Conservation (phyloP, 1,139 yeast genomes). For the Pichia kudriavzevii region DNA sequence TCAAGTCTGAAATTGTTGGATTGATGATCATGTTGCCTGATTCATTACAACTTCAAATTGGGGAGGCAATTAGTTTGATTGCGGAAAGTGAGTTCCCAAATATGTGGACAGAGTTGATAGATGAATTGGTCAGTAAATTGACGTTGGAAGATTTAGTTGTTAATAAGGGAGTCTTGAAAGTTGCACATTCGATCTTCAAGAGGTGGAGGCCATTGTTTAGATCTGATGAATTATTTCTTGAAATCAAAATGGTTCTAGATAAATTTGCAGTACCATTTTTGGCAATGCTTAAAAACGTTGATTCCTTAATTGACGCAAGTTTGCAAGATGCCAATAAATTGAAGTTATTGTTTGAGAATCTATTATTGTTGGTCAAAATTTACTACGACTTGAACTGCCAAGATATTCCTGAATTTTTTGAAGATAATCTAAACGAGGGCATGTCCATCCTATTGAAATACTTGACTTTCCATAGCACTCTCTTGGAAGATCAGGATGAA, state of each 20-base stretch:
- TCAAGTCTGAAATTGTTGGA: conserved; percentile 71
- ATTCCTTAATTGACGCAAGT: conserved; percentile 50
- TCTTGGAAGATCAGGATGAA: conserved; percentile 49
- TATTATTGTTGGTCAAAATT: conserved; percentile 65
- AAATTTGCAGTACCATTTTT: conserved; percentile 82
- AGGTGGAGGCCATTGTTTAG: conserved; percentile 95
- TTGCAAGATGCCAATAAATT: conserved; percentile 40
- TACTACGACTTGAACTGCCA: conserved; percentile 94
- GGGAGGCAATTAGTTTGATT: conserved; percentile 85
- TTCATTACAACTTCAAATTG: conserved; percentile 77
- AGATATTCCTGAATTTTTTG: conserved; percentile 96
- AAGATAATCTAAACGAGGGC: conserved; percentile 73
- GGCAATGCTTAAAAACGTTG: conserved; percentile 57
- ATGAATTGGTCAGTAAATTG: conserved; percentile 63
- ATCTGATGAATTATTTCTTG: conserved; percentile 81
- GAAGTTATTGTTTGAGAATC: conserved; percentile 56
- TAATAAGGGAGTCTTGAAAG: conserved; percentile 80
- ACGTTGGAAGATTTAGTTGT: conserved; percentile 57
- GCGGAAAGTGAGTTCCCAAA: conserved; percentile 97
- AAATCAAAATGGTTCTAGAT: conserved; percentile 78
- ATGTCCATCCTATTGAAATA: conserved; percentile 81
- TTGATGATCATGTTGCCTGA: conserved; percentile 77
- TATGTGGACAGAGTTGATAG: conserved; percentile 74
- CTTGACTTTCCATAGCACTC: conserved; percentile 49
- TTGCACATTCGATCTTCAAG: conserved; percentile 91